Base-by-base conservation (phyloP, 2,329 filamentous ascomycete species). In the Coniosporium tulheliwenetii region DNA sequence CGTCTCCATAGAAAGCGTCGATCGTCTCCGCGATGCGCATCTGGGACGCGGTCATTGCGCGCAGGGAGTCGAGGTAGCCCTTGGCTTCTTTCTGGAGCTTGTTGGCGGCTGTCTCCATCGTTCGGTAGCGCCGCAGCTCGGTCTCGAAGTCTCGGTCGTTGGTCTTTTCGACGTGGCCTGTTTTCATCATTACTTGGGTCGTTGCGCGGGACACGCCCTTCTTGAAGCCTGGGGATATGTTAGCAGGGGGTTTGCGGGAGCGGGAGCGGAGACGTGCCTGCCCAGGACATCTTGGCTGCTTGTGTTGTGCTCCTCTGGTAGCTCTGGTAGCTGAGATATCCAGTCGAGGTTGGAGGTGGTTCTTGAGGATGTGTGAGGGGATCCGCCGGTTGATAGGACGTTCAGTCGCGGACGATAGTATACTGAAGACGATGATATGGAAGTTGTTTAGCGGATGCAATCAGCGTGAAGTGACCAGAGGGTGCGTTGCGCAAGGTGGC, bases 151-250 rank as follows among this genome's bases (percentile, higher is more conserved):
- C 91, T 51, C 93, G 85, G 66, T 98, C 91, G 61, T 89, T 95
- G 19, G 91, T 98, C 67, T 91, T 89, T 66, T 98, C 91, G 53
- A 98, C 93, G 69, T 96, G 91, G 45, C 91, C 85, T 43, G 87
- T 93, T 75, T 98, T 98, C 89, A 98, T 96, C 85, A 98, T 95
- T 47, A 96, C 89, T 79, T 95, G 87, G 67, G 93, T 98, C 64
- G 89, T 95, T 55, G 89, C 89, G 69, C 91, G 85, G 71, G 91
- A 89, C 70, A 96, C 87, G 78, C 93, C 93, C 64, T 93, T 94
- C 70, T 91, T 86, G 69, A 86, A 89, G 49, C 81, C 81, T 82
- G 55, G 31, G 46, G n/a, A n/a, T 7, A 26, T 14, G 46, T 57
- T 39, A 59, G 55, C 45, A 29, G 43, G 31, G 36, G 41, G 36